phyloP scores from a whole-genome alignment of 2,329 filamentous ascomycete genomes.

The Gnomoniopsis smithogilvyi region DNA sequence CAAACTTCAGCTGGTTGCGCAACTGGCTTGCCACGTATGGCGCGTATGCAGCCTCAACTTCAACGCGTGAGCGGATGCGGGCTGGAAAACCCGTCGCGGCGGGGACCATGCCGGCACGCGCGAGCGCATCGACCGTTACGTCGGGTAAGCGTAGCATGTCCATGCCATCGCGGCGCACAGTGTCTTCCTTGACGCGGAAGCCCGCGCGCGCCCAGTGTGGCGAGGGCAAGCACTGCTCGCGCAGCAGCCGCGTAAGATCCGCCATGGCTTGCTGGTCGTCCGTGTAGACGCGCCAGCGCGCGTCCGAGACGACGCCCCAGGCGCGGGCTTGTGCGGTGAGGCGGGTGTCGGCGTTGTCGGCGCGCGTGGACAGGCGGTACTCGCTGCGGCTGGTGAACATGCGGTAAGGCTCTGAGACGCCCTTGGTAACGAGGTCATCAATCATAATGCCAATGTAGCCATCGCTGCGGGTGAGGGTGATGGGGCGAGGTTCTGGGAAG shows the following conservation, averaged over 20 bases:
- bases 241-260: conserved; percentile 61
- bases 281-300: conserved; percentile 69
- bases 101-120: conserved; percentile 47
- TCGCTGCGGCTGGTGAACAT: conserved; percentile 98
- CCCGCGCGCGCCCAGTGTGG: conserved; percentile 67
- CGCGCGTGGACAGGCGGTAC: conserved; percentile 86
- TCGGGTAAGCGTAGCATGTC: conserved; percentile 72
- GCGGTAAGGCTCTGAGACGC: conserved; percentile 92
- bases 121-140: conserved; percentile 56
- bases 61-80: conserved; percentile 65
- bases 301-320: conserved; percentile 75
- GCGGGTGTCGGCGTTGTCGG: conserved; percentile 89
- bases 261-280: conserved; percentile 65
- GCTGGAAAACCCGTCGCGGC: conserved; percentile 51
- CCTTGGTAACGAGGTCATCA: conserved; percentile 94
- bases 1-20: conserved; percentile 62
- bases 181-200: conserved; percentile 66
- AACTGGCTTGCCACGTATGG: conserved; percentile 79
- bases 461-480: conserved; percentile 75
- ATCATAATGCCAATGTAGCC: conserved; percentile 99
- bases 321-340: conserved; percentile 75
- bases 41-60: conserved; percentile 80
- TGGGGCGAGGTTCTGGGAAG: conserved; percentile 61
- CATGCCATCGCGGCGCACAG: conserved; percentile 66
- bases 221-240: conserved; percentile 54